A percentile compares a stretch with the other conserved stretches of the same genome.
Evolutionary conservation across 2,329 filamentous ascomycete species (phyloP).

Genomic region (Colletotrichum navitas): DNA sequence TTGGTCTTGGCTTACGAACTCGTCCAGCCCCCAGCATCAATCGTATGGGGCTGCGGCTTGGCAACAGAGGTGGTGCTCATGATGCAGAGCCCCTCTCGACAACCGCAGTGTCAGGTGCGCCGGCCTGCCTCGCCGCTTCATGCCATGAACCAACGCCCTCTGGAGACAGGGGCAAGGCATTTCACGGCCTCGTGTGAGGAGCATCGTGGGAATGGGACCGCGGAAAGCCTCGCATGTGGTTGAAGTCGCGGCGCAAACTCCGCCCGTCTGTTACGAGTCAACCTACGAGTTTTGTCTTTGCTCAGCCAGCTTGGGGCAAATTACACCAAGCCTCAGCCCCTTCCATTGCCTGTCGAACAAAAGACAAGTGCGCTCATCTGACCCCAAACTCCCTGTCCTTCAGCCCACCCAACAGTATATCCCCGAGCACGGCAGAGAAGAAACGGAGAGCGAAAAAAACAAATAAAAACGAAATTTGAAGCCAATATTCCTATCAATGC

Average conservation of each 20-base stretch:
- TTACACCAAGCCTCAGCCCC: constrained; percentile 39
- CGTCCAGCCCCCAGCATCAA: neutral
- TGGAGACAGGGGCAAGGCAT: constrained; percentile 16
- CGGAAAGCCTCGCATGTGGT: constrained; percentile 18
- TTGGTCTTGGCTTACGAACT: constrained; percentile 30
- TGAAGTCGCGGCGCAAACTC: constrained; percentile 20
- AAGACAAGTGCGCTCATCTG: constrained; percentile 22
- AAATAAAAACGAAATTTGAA: constrained; percentile 20
- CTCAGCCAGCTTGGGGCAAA: constrained; percentile 40
- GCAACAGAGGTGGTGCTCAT: constrained; percentile 1
- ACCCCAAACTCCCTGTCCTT: constrained; percentile 10
- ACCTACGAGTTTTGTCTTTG: constrained; percentile 20
- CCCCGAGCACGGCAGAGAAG: constrained; percentile 14
- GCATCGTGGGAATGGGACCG: constrained; percentile 4
- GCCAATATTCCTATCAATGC: constrained; percentile 2
- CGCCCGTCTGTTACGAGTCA: constrained; percentile 29
- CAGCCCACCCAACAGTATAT: constrained; percentile 20
- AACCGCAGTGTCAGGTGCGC: constrained; percentile 18
- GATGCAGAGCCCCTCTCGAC: constrained; percentile 24
- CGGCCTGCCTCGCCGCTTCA: constrained; percentile 11
- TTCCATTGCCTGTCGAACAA: constrained; percentile 21
- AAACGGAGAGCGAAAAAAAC: neutral
- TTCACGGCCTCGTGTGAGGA: constrained; percentile 5
- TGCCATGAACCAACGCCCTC: constrained; percentile 7
- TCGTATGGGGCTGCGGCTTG: constrained; percentile 18